phyloP scores from a whole-genome alignment of 371 early-diverging fungal genomes.

The Mortierella sp. region DNA sequence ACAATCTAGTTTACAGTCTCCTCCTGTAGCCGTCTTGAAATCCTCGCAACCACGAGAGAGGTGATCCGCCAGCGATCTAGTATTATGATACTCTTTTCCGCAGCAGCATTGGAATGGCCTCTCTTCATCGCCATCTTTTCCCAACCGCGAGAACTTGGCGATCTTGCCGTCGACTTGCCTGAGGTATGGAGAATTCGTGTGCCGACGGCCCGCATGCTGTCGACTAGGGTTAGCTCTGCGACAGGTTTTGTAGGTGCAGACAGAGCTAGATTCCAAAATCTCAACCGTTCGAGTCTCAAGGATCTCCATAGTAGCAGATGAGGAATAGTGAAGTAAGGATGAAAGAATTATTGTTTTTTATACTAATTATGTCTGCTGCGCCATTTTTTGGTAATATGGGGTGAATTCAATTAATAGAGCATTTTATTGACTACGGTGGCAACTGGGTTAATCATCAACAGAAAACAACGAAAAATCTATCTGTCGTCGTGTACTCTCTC shows the following conservation, averaged over 20 bases:
- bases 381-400: too few relatives aligned
- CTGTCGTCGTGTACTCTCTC: neutral
- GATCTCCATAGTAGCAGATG: neutral
- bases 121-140: neutral
- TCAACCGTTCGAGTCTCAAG: neutral
- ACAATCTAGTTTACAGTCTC: neutral
- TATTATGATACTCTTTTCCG: conserved; percentile 1
- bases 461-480: neutral
- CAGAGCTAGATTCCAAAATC: neutral
- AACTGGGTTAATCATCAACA: conserved; percentile 1
- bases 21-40: neutral
- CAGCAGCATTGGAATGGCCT: neutral
- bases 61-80: neutral
- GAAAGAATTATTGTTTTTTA: neutral
- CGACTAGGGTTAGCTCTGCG: neutral
- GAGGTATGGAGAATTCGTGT: neutral
- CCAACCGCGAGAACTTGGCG: neutral
- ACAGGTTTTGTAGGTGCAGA: neutral
- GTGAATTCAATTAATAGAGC: too few relatives aligned
- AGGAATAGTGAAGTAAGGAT: neutral
- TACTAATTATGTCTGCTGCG: too few relatives aligned
- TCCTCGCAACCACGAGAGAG: neutral
- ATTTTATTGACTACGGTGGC: too few relatives aligned
- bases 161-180: neutral
- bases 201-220: neutral